Conservation (phyloP, 352 stramenopile species). For the Phytophthora litchii region DNA sequence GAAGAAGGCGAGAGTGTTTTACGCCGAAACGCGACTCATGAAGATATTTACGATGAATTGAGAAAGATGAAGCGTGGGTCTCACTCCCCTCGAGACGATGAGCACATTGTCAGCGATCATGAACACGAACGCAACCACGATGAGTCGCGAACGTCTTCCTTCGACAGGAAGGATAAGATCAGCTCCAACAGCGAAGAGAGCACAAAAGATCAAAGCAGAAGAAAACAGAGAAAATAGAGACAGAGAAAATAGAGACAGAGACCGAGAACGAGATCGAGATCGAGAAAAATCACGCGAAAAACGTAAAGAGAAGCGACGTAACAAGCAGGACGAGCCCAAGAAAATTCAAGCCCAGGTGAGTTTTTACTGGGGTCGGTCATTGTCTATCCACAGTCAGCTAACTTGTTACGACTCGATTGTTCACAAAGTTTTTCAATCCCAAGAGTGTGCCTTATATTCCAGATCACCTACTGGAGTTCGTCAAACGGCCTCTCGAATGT, state of each 20-base stretch:
- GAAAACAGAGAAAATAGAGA: conserved; percentile 16
- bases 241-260: conserved; percentile 16
- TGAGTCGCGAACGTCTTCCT: conserved; percentile 28
- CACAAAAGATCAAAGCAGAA: conserved; percentile 32
- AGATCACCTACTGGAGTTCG: conserved; percentile 83
- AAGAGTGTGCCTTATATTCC: conserved; percentile 84
- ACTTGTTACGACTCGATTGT: conserved; percentile 4
- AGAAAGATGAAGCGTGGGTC: conserved; percentile 52
- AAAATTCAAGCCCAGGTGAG: conserved; percentile 64
- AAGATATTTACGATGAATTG: conserved; percentile 67
- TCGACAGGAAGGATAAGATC: conserved; percentile 34
- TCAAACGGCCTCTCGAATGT: conserved; percentile 74
- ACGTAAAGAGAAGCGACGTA: conserved; percentile 57
- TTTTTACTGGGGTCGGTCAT: not conserved
- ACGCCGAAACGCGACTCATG: conserved; percentile 36
- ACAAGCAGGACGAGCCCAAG: conserved; percentile 74
- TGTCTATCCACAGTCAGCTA: not conserved
- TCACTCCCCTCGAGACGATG: conserved; percentile 37
- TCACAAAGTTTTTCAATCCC: conserved; percentile 75
- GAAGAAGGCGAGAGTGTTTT: conserved; percentile 24
- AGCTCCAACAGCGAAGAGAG: conserved; percentile 39
- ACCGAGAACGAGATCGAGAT: conserved; percentile 24
- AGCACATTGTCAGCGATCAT: conserved; percentile 17
- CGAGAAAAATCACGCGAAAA: conserved; percentile 54
- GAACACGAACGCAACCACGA: conserved; percentile 15